Percentiles rank a stretch among this genome's conserved stretches.
Evolutionary conservation across 2,329 filamentous ascomycete species (phyloP).

Genomic region (Penicillium crustosum): DNA sequence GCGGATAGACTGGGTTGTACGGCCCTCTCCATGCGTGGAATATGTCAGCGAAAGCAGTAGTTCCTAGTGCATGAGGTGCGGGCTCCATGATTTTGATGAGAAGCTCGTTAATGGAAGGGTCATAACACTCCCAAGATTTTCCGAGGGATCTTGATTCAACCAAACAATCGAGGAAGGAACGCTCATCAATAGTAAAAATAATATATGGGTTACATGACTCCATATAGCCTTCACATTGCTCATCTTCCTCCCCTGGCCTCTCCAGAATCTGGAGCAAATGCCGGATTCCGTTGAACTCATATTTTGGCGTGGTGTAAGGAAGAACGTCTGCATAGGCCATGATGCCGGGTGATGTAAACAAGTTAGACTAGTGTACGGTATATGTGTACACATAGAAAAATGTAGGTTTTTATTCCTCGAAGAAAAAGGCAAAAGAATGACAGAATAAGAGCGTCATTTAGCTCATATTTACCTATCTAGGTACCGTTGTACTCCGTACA

Average conservation of each 20-base stretch:
- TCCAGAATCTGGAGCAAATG: background rate
- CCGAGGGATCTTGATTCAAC: too few relatives aligned
- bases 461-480: too few relatives aligned
- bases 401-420: background rate
- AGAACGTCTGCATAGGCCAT: background rate
- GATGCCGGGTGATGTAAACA: background rate
- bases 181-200: background rate
- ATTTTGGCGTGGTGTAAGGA: background rate
- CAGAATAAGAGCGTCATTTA: background rate
- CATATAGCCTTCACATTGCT: background rate
- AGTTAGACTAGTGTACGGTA: too few relatives aligned
- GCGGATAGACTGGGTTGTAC: too few relatives aligned
- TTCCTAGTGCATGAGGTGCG: too few relatives aligned
- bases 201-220: background rate
- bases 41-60: rapidly evolving
- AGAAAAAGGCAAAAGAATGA: background rate
- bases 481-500: too few relatives aligned
- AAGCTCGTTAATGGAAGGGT: too few relatives aligned
- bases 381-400: background rate
- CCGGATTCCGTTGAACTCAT: background rate
- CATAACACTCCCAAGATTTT: too few relatives aligned
- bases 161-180: background rate
- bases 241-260: background rate
- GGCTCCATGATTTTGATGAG: too few relatives aligned
- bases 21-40: too few relatives aligned